These are phyloP conservation scores for Malus hybrid DNA, from an alignment of 331 rosid species.

Conservation along the genomic window DNA sequence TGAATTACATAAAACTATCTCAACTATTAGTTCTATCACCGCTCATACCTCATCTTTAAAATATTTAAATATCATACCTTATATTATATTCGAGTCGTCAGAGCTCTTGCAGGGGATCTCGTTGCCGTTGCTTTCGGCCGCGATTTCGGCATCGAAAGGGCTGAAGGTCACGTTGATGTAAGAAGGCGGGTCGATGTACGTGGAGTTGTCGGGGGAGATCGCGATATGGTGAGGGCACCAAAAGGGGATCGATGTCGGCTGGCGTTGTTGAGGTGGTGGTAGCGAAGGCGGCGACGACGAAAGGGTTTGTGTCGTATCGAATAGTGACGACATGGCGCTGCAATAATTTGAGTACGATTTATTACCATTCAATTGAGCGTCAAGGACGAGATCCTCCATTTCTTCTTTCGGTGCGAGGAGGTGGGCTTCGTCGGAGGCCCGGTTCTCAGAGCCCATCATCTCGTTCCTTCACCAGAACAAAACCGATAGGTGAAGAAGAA, in stretches of 20 bases:
- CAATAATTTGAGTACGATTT: conserved; percentile 59
- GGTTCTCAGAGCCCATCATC: not conserved
- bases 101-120: conserved; percentile 49
- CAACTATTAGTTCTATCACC: no score
- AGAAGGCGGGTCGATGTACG: conserved; percentile 50
- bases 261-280: conserved; percentile 25
- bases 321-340: conserved; percentile 62
- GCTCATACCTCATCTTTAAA: no score
- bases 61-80: no score
- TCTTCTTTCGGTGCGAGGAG: conserved; percentile 39
- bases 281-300: conserved; percentile 7
- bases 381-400: conserved; percentile 53
- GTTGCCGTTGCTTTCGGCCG: conserved; percentile 37
- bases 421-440: conserved; percentile 44
- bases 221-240: conserved; percentile 32
- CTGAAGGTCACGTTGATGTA: conserved; percentile 54
- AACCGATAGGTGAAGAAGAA: no score
- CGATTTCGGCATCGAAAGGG: conserved; percentile 37
- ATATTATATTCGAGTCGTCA: conserved; percentile 13
- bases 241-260: conserved; percentile 64
- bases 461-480: no score
- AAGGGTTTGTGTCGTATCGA: conserved; percentile 53
- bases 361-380: conserved; percentile 34
- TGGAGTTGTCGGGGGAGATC: conserved; percentile 26
- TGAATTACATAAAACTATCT: no score